phyloP scores from a whole-genome alignment of 768 basidiomycete genomes.

The Hygrophorus russula region DNA sequence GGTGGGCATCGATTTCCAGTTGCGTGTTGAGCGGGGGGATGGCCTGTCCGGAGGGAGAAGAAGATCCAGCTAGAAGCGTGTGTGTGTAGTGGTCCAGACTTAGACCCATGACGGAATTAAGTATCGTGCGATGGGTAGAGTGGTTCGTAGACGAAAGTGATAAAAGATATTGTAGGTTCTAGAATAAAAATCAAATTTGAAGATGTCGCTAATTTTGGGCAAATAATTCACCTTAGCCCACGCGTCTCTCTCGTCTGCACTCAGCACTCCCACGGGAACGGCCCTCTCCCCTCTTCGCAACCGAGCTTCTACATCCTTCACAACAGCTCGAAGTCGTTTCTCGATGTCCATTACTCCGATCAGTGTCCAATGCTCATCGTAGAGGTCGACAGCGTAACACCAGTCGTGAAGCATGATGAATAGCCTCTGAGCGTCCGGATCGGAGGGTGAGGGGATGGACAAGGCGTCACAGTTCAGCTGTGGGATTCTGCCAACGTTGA shows the following conservation, averaged over 20 bases:
- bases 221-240: constrained; percentile 59
- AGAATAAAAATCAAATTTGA: constrained; percentile 1
- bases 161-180: constrained; percentile 69
- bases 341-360: constrained; percentile 30
- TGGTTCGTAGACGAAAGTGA: constrained; percentile 57
- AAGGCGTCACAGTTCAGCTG: constrained; percentile 52
- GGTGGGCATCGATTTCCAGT: constrained; percentile 50
- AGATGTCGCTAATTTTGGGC: not conserved
- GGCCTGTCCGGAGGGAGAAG: constrained; percentile 16
- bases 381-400: constrained; percentile 68
- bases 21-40: constrained; percentile 21
- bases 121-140: constrained; percentile 47
- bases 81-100: constrained; percentile 72
- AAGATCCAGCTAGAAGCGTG: constrained; percentile 15
- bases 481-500: constrained; percentile 73
- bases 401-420: constrained; percentile 67
- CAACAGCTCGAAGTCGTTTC: constrained; percentile 29
- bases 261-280: constrained; percentile 57
- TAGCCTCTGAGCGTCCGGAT: constrained; percentile 44
- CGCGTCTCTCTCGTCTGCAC: constrained; percentile 67
- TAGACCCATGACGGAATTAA: constrained; percentile 68
- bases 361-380: constrained; percentile 27
- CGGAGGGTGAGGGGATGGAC: constrained; percentile 28
- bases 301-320: constrained; percentile 47
- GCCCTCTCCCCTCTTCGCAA: constrained; percentile 42